Percentiles rank a stretch among this genome's conserved stretches.
Evolutionary conservation across 1,284 basidiomycete genomes (phyloP).

Genomic region (Microbotryum intermedium): DNA sequence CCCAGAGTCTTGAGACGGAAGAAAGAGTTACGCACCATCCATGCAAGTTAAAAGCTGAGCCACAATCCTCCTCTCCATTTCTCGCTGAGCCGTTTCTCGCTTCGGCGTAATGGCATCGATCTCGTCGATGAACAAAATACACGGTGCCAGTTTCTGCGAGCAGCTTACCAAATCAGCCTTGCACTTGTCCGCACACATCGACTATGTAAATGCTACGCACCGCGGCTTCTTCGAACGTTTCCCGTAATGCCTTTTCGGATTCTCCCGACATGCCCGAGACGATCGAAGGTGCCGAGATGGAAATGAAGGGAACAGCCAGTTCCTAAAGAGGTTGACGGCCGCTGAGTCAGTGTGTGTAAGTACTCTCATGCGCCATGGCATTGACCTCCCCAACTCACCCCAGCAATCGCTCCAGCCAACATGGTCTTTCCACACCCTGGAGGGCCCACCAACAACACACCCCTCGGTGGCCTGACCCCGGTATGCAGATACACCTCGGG

Average conservation of each 20-base stretch:
- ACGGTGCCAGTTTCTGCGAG: constrained; percentile 71
- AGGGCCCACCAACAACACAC: constrained; percentile 90
- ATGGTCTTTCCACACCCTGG: constrained; percentile 95
- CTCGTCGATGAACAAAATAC: constrained; percentile 89
- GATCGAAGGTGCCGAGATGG: constrained; percentile 84
- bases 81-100: constrained; percentile 88
- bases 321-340: constrained; percentile 49
- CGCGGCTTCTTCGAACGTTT: constrained; percentile 94
- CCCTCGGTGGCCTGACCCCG: constrained; percentile 83
- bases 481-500: constrained; percentile 92
- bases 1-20: constrained; percentile 2
- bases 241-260: constrained; percentile 87
- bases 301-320: constrained; percentile 84
- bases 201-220: constrained; percentile 41
- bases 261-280: constrained; percentile 98
- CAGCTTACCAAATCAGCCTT: background rate
- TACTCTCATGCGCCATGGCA: background rate
- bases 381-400: constrained; percentile 53
- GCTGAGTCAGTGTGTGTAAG: background rate
- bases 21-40: constrained; percentile 58
- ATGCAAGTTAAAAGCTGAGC: constrained; percentile 96
- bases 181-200: background rate
- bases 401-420: constrained; percentile 84
- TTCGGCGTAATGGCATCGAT: constrained; percentile 98
- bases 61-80: constrained; percentile 96